Evolutionary conservation across 331 rosid species (phyloP).

Genomic region (Prunus yedoensis): DNA sequence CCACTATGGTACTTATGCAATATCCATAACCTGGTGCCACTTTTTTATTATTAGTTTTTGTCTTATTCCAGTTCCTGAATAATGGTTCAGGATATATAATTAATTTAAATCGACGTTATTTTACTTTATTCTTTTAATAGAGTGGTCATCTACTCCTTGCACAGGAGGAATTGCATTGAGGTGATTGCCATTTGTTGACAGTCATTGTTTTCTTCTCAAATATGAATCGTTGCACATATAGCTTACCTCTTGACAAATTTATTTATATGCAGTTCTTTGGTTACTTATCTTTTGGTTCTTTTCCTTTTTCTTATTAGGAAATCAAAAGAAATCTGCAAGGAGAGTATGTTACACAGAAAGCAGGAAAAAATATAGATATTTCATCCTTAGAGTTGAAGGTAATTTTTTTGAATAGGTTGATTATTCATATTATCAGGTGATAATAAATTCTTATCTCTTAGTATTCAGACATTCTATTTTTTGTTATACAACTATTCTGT

Average conservation of each 20-base stretch:
- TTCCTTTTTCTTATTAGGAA: slow-evolving; percentile 24
- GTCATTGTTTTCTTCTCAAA: slow-evolving; percentile 8
- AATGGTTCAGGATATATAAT: neutral
- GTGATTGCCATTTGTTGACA: neutral
- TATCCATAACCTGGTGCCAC: neutral
- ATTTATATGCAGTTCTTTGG: neutral
- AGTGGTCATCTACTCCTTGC: neutral
- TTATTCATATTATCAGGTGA: neutral
- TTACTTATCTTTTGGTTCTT: neutral
- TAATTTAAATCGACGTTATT: neutral
- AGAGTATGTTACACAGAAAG: slow-evolving; percentile 24
- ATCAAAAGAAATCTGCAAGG: slow-evolving; percentile 26
- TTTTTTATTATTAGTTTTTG: slow-evolving; percentile 8
- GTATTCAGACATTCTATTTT: slow-evolving; percentile 17
- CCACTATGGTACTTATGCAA: slow-evolving; percentile 49
- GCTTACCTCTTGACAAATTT: neutral
- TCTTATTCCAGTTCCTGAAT: neutral
- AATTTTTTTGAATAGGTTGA: neutral
- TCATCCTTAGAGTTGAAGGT: slow-evolving; percentile 26
- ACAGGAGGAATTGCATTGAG: slow-evolving; percentile 10
- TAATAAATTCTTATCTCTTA: slow-evolving; percentile 8
- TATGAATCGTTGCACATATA: neutral
- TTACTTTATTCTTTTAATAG: neutral
- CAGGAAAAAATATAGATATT: slow-evolving; percentile 23
- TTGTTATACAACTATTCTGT: neutral